Percentiles rank a stretch among this genome's conserved stretches.
phyloP scores from a whole-genome alignment of 2,329 filamentous ascomycete genomes.

The Mollisiaceae sp. region DNA sequence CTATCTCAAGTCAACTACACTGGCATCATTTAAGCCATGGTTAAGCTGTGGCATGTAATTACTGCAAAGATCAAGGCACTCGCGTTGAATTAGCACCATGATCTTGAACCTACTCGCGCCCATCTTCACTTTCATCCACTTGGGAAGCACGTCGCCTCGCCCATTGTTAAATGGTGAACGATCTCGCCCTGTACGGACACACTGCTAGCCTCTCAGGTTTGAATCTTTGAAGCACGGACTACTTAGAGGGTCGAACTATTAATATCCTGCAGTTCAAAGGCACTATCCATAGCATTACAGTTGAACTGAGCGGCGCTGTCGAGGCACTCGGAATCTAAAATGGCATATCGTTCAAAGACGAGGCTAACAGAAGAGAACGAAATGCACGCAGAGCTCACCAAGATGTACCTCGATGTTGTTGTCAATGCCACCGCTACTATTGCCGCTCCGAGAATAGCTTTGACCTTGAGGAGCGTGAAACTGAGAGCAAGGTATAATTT shows the following conservation, averaged over 20 bases:
- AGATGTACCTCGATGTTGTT: background rate
- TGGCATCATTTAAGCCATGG: too few species aligned
- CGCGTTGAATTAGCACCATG: background rate
- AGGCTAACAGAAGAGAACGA: background rate
- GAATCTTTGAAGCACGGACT: too few species aligned
- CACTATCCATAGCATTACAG: background rate
- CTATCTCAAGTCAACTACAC: too few species aligned
- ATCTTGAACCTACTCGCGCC: background rate
- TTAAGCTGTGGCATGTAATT: background rate
- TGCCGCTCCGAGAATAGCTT: too few species aligned
- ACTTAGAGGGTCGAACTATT: background rate
- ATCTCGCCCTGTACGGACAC: too few species aligned
- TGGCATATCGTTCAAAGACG: background rate
- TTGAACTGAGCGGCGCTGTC: background rate
- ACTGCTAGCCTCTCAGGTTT: too few species aligned
- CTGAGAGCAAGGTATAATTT: too few species aligned
- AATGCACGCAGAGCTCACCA: background rate
- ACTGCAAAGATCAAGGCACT: background rate
- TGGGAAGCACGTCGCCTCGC: too few species aligned
- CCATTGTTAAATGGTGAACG: too few species aligned
- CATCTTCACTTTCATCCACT: background rate
- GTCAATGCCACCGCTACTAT: background rate
- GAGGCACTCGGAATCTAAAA: background rate
- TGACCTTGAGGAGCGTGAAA: too few species aligned
- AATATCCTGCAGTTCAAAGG: background rate